These are phyloP conservation scores for Ganoderma sinense DNA, from an alignment of 1,284 basidiomycete genomes.

Conservation along the genomic window DNA sequence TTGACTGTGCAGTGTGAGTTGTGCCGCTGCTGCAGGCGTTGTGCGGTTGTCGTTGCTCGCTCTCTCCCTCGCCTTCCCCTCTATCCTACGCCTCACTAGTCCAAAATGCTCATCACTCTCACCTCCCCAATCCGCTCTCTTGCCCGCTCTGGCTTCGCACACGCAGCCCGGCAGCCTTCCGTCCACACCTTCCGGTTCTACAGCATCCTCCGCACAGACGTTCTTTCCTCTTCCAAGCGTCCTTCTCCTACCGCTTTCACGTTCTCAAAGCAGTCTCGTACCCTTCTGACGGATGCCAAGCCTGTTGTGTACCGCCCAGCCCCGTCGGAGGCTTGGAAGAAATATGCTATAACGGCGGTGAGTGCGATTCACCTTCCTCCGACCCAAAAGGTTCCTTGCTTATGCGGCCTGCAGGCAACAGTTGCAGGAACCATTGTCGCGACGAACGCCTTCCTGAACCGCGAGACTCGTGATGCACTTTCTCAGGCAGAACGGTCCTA, in stretches of 20 bases:
- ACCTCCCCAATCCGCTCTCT: constrained; percentile 37
- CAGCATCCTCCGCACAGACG: constrained; percentile 41
- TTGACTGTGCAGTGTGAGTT: too few species aligned
- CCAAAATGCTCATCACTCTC: constrained; percentile 43
- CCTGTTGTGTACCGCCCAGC: constrained; percentile 46
- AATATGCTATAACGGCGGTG: constrained; percentile 58
- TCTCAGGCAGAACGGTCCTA: constrained; percentile 69
- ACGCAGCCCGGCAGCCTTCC: constrained; percentile 27
- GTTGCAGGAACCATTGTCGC: constrained; percentile 74
- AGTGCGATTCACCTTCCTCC: constrained; percentile 29
- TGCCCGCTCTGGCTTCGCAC: constrained; percentile 24
- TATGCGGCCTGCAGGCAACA: constrained; percentile 53
- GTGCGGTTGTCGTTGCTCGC: constrained; percentile 11
- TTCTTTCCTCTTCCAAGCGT: constrained; percentile 39
- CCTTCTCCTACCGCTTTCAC: constrained; percentile 30
- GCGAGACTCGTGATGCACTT: constrained; percentile 78
- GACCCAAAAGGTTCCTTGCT: background rate
- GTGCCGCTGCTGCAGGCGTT: background rate
- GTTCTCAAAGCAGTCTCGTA: constrained; percentile 41
- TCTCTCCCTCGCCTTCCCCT: constrained; percentile 2
- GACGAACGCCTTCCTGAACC: constrained; percentile 73
- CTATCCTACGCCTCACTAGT: background rate
- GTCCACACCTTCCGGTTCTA: constrained; percentile 36
- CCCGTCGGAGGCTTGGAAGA: constrained; percentile 54
- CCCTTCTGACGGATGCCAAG: constrained; percentile 52